Conservation (phyloP, 179 eudicot genomes). For the Gypsophila paniculata region DNA sequence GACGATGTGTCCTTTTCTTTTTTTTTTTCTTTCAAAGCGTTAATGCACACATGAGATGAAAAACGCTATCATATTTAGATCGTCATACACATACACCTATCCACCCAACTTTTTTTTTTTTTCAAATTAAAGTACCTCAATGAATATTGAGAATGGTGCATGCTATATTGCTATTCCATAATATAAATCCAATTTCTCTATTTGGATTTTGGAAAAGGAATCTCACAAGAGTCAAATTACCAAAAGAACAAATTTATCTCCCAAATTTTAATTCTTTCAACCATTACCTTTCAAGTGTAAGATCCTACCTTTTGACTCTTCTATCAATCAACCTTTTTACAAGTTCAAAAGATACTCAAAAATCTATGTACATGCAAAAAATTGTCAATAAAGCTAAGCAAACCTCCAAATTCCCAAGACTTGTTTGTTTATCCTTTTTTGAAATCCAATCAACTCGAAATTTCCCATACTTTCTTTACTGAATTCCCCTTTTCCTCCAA, state of each 20-base stretch:
- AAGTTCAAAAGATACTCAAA: slow-evolving; percentile 20
- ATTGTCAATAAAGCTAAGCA: slow-evolving; percentile 22
- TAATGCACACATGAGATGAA: too few species aligned
- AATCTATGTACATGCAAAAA: slow-evolving; percentile 18
- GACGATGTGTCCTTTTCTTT: too few species aligned
- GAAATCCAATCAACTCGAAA: neutral
- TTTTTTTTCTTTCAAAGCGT: too few species aligned
- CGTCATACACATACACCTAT: too few species aligned
- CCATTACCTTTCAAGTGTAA: slow-evolving; percentile 23
- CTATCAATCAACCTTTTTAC: slow-evolving; percentile 18
- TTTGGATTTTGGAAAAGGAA: slow-evolving; percentile 21
- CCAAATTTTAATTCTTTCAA: slow-evolving; percentile 25
- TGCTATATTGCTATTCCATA: too few species aligned
- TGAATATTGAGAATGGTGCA: neutral
- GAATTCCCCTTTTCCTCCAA: neutral
- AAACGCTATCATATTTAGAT: too few species aligned
- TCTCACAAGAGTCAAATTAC: slow-evolving; percentile 17
- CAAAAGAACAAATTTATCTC: slow-evolving; percentile 15
- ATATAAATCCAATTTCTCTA: neutral
- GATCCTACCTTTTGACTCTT: slow-evolving; percentile 8
- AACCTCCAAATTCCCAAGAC: slow-evolving; percentile 19
- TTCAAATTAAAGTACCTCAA: neutral
- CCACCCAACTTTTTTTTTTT: too few species aligned
- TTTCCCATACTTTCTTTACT: neutral
- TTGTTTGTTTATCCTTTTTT: neutral